These are phyloP conservation scores for Fusarium redolens DNA, from an alignment of 2,329 filamentous ascomycete species.

Conservation along the genomic window DNA sequence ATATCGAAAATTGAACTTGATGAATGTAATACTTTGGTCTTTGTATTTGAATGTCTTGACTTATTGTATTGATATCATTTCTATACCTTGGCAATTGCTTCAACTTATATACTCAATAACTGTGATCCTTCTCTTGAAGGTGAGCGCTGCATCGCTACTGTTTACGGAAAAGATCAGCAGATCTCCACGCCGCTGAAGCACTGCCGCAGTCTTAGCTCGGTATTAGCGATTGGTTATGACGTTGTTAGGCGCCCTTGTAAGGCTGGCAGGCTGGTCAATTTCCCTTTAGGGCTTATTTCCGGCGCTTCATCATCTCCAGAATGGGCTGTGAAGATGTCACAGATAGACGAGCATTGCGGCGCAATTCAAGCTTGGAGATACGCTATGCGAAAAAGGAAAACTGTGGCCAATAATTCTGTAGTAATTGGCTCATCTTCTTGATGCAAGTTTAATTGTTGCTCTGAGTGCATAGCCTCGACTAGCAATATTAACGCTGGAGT, in stretches of 20 bases:
- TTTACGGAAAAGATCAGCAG: slow-evolving; percentile 1
- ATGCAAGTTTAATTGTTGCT: neutral
- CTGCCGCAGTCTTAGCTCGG: slow-evolving; percentile 9
- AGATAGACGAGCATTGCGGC: neutral
- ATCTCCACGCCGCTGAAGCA: slow-evolving; percentile 14
- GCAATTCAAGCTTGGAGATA: neutral
- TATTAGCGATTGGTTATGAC: slow-evolving; percentile 6
- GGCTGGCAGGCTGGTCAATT: slow-evolving; percentile 12
- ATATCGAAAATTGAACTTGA: neutral
- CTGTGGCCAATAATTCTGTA: neutral
- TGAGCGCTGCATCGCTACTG: slow-evolving; percentile 12
- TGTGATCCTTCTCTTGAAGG: neutral
- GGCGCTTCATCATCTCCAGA: neutral
- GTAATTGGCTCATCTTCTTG: neutral
- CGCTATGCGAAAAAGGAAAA: neutral
- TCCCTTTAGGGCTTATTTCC: neutral
- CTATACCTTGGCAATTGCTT: neutral
- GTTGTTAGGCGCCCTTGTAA: slow-evolving; percentile 1
- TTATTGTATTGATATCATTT: neutral
- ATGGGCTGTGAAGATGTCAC: neutral
- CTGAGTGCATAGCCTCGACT: neutral
- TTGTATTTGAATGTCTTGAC: neutral
- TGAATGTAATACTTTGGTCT: neutral
- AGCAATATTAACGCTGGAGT: neutral
- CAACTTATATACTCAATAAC: slow-evolving; percentile 7